phyloP scores from a whole-genome alignment of 2,329 filamentous ascomycete genomes.

The Cladosporium velox region DNA sequence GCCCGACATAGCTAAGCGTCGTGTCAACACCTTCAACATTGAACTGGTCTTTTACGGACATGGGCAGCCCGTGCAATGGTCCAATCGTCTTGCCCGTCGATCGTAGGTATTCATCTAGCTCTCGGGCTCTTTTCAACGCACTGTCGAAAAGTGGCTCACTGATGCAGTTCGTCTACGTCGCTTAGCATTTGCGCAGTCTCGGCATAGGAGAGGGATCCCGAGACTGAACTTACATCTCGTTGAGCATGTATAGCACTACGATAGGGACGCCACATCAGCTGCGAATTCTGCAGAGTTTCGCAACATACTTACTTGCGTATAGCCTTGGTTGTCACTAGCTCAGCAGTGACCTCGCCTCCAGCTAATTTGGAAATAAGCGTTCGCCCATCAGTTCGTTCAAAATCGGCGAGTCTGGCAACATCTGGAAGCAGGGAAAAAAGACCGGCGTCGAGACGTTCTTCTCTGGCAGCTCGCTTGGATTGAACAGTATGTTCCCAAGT shows the following conservation, averaged over 20 bases:
- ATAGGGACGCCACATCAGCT: neutral
- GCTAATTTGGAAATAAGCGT: neutral
- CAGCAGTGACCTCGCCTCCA: neutral
- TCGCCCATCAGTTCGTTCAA: neutral
- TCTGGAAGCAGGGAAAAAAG: neutral
- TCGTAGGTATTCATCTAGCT: conserved; percentile 54
- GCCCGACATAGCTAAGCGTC: conserved; percentile 55
- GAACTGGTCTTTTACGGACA: conserved; percentile 59
- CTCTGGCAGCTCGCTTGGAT: neutral
- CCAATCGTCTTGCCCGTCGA: conserved; percentile 44
- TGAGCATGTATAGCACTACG: neutral
- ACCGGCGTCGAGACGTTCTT: neutral
- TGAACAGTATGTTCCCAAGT: neutral
- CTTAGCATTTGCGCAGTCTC: neutral
- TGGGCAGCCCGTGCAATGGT: conserved; percentile 41
- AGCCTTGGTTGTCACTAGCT: neutral
- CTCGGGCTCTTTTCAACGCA: conserved; percentile 52
- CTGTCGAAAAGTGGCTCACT: conserved; percentile 58
- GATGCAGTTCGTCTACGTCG: neutral
- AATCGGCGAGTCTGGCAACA: neutral
- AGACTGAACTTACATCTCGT: neutral
- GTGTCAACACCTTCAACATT: conserved; percentile 54
- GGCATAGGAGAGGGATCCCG: neutral
- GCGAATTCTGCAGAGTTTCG: neutral
- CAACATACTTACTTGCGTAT: neutral